Base-by-base conservation (phyloP, 106 monocot species). In the Platanthera guangdongensis region DNA sequence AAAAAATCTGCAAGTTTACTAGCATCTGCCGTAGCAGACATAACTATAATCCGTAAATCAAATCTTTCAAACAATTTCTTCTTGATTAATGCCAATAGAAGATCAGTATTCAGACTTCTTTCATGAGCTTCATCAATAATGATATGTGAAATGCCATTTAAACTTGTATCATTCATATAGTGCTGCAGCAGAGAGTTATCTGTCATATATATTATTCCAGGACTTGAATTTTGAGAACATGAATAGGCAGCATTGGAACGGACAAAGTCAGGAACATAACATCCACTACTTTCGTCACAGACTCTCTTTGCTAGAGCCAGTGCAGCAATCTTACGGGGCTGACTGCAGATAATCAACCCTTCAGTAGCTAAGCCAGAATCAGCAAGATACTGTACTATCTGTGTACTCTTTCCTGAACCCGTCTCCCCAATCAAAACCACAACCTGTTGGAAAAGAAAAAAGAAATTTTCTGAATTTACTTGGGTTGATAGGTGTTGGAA, bases 121-220 rank as follows among this genome's bases (percentile, higher is more conserved):
- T 99, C 99, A 92, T 99, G 99, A 60, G 92, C 99, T 85, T 99
- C 99, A 82, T 99, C 99, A 19, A 99, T 76, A 78, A 99, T 80
- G 55, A 99, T 79, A 79, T 69, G 88, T 59, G 94, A 94, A 74
- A 94, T 84, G 21, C 86, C 88, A 73, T 47, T 28, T 32, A 99
- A 83, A 39, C 71, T 81, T 47, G 48, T 77, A 68, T 88, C 69
- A 46, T 82, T 84, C 90, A 99, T 90, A 73, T 82, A 88, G 75
- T 92, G 82, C 60, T 92, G 94, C 77, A 99, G 76, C 72, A 99
- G 85, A 76, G 85, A 99, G 77, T 94, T 83, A 54, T 99, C 99
- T 18, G 99, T 99, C 76, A 83, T 92, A 76, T 88, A 99, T 69
- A 88, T 83, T 51, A 99, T 76, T 16, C 70, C 81, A 3, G 92